Evolutionary conservation across 2,329 filamentous ascomycete species (phyloP), one percentile per base, ranked within the genome.

Genomic region (Boeremia exigua): DNA sequence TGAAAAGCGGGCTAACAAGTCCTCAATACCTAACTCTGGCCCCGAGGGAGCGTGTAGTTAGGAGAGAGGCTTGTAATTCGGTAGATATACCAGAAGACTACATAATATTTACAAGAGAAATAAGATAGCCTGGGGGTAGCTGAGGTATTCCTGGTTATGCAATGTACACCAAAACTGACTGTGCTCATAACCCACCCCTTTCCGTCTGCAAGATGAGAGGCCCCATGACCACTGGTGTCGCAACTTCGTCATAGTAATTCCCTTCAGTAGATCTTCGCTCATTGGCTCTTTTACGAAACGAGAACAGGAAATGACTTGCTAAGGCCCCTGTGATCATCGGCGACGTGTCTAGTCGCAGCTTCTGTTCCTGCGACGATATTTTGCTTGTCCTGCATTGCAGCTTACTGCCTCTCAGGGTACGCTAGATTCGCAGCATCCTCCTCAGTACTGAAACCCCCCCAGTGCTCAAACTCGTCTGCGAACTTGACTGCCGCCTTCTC

Each of bases 391-490:
- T 33, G 11, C 5, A 36, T 33, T 44, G 12, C 2, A 27, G 38
- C 44, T 55, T 32, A 66, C 54, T 64, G 45, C 10, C 53, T 48
- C 42, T 65, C 58, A n/a, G 67, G 67, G 42, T 73, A 71, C 6
- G 57, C 62, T 52, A 66, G 56, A 30, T 50, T 61, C 29, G 55
- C 59, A 44, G 65, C 66, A 56, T 71, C 68, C 29, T 62, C 66
- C 15, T 45, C 60, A 1, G 65, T 57, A 11, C 69, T 75, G 67
- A 81, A 81, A 0, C 79, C 80, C 50, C 78, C 79, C 90, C 90
- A 94, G 0, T 86, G 86, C 34, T 84, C 75, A 68, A 92, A 94
- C 54, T 89, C 87, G 59, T 91, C 87, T 3, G 85, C 87, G 75
- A 94, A 90, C 45, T 85, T 84, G 19, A 91, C 82, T 1, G 90